Conservation (phyloP, 352 stramenopile species). For the Nothophytophthora sp. region DNA sequence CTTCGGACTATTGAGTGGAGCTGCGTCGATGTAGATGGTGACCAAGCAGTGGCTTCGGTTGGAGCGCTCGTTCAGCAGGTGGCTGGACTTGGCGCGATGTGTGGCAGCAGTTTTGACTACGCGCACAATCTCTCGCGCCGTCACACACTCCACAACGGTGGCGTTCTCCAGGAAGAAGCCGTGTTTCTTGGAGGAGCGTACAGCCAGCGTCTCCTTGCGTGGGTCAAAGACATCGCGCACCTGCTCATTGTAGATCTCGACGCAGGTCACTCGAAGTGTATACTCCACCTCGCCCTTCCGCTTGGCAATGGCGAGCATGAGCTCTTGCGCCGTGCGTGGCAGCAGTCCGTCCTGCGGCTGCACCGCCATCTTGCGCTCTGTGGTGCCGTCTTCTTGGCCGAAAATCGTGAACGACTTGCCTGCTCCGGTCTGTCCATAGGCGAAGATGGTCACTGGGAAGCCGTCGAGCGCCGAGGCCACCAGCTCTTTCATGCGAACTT, state of each 20-base stretch:
- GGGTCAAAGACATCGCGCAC: conserved; percentile 68
- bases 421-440: conserved; percentile 72
- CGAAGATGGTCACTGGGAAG: conserved; percentile 75
- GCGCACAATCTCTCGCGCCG: conserved; percentile 54
- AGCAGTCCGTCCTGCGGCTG: conserved; percentile 52
- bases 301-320: conserved; percentile 56
- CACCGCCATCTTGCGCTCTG: conserved; percentile 25
- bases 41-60: conserved; percentile 81
- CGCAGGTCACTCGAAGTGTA: conserved; percentile 63
- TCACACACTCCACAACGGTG: conserved; percentile 62
- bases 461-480: conserved; percentile 56
- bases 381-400: conserved; percentile 46
- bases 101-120: conserved; percentile 62
- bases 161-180: conserved; percentile 77
- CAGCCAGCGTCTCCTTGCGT: conserved; percentile 50
- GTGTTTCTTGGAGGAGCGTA: conserved; percentile 64
- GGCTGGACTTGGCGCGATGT: conserved; percentile 69
- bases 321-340: conserved; percentile 40
- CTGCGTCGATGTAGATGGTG: conserved; percentile 78
- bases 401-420: conserved; percentile 84
- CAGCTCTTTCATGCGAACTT: conserved; percentile 41
- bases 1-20: conserved; percentile 33
- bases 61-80: conserved; percentile 67
- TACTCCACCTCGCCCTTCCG: conserved; percentile 45
- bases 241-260: conserved; percentile 82